These are phyloP conservation scores for Trichophyton benhamiae DNA, from an alignment of 2,329 filamentous ascomycete species.

Conservation along the genomic window DNA sequence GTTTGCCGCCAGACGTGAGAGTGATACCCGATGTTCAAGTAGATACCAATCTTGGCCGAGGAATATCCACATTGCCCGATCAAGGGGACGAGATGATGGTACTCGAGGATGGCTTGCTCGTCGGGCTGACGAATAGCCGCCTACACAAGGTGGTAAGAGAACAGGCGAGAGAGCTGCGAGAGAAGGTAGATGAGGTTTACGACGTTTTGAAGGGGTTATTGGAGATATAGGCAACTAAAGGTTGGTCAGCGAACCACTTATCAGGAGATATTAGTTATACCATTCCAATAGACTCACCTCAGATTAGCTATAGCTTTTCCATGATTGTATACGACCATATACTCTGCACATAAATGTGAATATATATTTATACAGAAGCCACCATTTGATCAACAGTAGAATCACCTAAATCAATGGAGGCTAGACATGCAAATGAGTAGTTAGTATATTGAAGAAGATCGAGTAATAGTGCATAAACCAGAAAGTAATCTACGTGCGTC, in stretches of 20 bases:
- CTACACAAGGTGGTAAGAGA: not conserved
- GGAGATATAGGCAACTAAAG: not conserved
- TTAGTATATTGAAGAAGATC: too few species aligned
- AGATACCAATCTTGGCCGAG: not conserved
- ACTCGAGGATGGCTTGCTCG: not conserved
- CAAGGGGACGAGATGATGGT: not conserved
- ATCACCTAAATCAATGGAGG: too few species aligned
- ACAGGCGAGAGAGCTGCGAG: not conserved
- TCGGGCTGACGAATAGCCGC: not conserved
- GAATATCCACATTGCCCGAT: not conserved
- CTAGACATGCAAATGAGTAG: too few species aligned
- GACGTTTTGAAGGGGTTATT: not conserved
- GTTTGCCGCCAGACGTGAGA: not conserved
- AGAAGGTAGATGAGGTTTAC: not conserved
- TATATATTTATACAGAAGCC: not conserved
- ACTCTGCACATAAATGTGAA: not conserved
- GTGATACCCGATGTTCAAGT: not conserved
- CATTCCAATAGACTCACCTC: not conserved
- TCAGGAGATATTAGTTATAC: not conserved
- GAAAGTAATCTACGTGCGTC: too few species aligned
- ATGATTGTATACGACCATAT: not conserved
- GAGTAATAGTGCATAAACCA: too few species aligned
- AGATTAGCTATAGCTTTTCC: not conserved
- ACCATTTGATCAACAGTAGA: too few species aligned
- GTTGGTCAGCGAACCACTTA: not conserved